Base-by-base conservation (phyloP, 163 green algal genomes). In the Scenedesmus sp. region DNA sequence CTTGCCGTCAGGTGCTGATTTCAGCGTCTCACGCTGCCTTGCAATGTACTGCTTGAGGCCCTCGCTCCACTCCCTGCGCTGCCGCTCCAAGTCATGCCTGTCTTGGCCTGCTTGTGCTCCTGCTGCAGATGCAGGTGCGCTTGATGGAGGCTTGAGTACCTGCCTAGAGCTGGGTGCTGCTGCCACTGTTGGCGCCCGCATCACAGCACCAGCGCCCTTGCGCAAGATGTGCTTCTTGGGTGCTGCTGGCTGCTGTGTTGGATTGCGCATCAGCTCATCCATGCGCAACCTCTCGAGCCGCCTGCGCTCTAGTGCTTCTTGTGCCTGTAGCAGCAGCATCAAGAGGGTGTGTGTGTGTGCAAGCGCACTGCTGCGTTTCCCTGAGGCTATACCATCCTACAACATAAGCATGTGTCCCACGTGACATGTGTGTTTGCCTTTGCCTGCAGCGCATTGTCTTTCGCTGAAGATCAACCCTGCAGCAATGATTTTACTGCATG, bases 251-350 rank as follows among this genome's bases (percentile, higher is more conserved):
- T 93, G 83, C 82, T 94, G 92, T 87, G 82, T 93, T 1, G 94
- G 94, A 66, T 95, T 94, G 3, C 94, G 94, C 94, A 96, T 96
- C 70, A 94, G 94, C 79, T 96, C 90, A 77, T 96, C 94, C 87
- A 95, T 88, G 57, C 94, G 89, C 57, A 90, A 7, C 1, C 94
- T 92, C 88, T 95, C 86, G 26, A 82, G 10, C 0, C 84, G 83
- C 59, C 94, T 79, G 10, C 89, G 85, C 70, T 96, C 94, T 73
- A 96, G 77, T 2, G 94, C 93, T 18, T 93, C 88, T 73, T 95
- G 95, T 13, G 93, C 91, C 94, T 96, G 90, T 23, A 18, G 59
- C 8, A 56, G 12, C 46, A 8, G 74, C 20, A 60, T 26, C 23
- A 46, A 13, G 54, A 23, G 57, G 1, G n/a, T 84, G 18, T 26